A percentile compares a stretch with the other conserved stretches of the same genome.
phyloP scores from a whole-genome alignment of 148 eudicot species.

The Dianthus caryophyllus region DNA sequence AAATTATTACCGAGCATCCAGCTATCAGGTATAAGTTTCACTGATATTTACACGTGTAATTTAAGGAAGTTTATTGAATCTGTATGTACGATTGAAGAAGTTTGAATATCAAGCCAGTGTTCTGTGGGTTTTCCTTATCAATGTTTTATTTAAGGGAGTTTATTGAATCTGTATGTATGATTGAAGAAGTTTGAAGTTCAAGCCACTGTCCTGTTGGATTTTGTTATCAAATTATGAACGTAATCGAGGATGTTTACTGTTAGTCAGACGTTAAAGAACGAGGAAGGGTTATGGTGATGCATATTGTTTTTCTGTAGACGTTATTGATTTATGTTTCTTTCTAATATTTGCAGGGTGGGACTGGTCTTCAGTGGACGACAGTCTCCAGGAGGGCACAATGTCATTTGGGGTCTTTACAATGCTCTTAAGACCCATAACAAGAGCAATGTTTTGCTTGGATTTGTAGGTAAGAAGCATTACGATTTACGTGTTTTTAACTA shows the following conservation, averaged over 20 bases:
- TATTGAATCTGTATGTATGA: not conserved
- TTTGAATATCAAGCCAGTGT: not conserved
- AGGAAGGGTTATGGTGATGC: not conserved
- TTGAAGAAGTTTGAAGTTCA: too few relatives aligned
- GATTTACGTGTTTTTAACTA: not conserved
- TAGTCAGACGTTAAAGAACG: not conserved
- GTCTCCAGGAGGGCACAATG: conserved; percentile 99
- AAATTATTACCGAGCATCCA: conserved; percentile 82
- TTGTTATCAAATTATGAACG: not conserved
- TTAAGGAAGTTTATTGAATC: not conserved
- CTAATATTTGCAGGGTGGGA: conserved; percentile 61
- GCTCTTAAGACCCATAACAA: conserved; percentile 84
- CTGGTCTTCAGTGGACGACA: conserved; percentile 91
- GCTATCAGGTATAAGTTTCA: conserved; percentile 51
- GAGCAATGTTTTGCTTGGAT: conserved; percentile 70
- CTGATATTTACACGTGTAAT: too few relatives aligned
- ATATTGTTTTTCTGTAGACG: not conserved
- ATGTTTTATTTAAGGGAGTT: not conserved
- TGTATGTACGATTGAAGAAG: not conserved
- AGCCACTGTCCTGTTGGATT: not conserved
- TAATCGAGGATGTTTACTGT: not conserved
- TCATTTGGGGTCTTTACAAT: conserved; percentile 83
- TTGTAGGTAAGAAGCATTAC: conserved; percentile 54
- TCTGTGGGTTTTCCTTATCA: not conserved
- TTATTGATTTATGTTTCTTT: not conserved